Evolutionary conservation across 1,284 basidiomycete genomes (phyloP), one percentile per base, ranked within the genome.

Genomic region (Rhodotorula sp.): DNA sequence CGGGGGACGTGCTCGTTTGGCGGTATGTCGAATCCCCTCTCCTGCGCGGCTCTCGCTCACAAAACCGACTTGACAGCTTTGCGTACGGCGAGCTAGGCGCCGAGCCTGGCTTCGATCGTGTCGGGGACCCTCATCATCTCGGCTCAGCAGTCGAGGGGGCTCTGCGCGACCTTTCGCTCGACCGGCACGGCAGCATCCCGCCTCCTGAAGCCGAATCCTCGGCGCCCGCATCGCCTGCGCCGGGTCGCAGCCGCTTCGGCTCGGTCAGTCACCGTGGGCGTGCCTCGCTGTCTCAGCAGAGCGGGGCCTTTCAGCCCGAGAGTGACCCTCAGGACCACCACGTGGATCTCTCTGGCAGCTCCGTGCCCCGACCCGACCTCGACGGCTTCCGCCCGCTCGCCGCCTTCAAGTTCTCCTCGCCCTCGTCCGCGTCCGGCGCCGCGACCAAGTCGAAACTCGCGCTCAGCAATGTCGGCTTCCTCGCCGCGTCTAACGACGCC

Each of bases 361-460:
- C 42, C 27, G 64, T 52, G 17, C 44, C 48, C 52, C 48, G 63
- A 58, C 53, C 64, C 16, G 58, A 62, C 52, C 57, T 64, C 49
- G 45, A 75, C 91, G 91, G 91, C 5, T 91, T 93, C 79, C 81
- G 91, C 52, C 89, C 91, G 1, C 84, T 88, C 3, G 73, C 66
- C 0, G 73, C 57, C 0, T 73, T 73, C 68, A 54, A 49, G 9
- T 64, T 74, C 21, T 61, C 68, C 12, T 41, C 68, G 21, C 44
- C 57, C 21, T 4, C 50, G 1, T 21, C 34, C 7, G 56, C 55
- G 25, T 53, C 54, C 34, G 44, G 58, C 2, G 45, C 55, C 17
- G 41, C 58, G 1, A 16, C 34, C 19, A 50, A 54, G 45, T 64
- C 53, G 16, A 66, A 61, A 55, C 58, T 77, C 41, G 56, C 64